These are phyloP conservation scores for Candida manassasensis DNA, from an alignment of 805 yeast species.

Conservation along the genomic window DNA sequence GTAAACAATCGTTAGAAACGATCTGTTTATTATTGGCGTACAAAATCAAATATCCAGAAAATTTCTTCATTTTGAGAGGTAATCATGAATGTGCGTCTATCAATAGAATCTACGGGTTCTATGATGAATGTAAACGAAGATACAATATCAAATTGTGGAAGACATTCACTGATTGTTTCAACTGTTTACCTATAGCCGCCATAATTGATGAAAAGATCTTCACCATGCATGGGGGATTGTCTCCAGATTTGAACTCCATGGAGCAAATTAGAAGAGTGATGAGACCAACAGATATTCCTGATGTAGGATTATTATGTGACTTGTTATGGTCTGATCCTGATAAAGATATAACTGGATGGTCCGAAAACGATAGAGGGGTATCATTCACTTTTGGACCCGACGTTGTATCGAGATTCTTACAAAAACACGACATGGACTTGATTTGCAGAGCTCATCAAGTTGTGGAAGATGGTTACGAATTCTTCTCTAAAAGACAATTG, in stretches of 20 bases:
- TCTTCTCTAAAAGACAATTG: slow-evolving; percentile 90
- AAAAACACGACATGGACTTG: slow-evolving; percentile 96
- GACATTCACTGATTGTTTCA: slow-evolving; percentile 96
- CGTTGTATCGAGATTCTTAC: slow-evolving; percentile 92
- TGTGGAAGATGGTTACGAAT: slow-evolving; percentile 98
- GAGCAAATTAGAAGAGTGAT: slow-evolving; percentile 97
- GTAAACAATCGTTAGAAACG: slow-evolving; percentile 94
- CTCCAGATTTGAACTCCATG: slow-evolving; percentile 96
- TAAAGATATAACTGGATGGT: slow-evolving; percentile 97
- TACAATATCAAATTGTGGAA: slow-evolving; percentile 98
- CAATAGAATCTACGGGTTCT: slow-evolving; percentile 95
- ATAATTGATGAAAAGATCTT: slow-evolving; percentile 96
- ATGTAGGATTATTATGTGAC: slow-evolving; percentile 94
- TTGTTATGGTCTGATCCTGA: slow-evolving; percentile 98
- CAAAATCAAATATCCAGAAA: slow-evolving; percentile 97
- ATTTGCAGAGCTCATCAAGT: slow-evolving; percentile 99
- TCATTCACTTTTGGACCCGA: slow-evolving; percentile 99
- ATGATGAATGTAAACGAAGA: slow-evolving; percentile 98
- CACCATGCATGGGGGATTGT: slow-evolving; percentile 98
- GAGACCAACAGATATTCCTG: slow-evolving; percentile 99
- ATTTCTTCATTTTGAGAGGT: slow-evolving; percentile 93
- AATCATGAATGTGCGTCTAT: slow-evolving; percentile 98
- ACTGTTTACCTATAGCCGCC: slow-evolving; percentile 97
- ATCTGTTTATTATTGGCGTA: slow-evolving; percentile 91
- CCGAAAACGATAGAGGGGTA: slow-evolving; percentile 98